phyloP scores from a whole-genome alignment of 2,329 filamentous ascomycete genomes.

The Microascus cirrosus region DNA sequence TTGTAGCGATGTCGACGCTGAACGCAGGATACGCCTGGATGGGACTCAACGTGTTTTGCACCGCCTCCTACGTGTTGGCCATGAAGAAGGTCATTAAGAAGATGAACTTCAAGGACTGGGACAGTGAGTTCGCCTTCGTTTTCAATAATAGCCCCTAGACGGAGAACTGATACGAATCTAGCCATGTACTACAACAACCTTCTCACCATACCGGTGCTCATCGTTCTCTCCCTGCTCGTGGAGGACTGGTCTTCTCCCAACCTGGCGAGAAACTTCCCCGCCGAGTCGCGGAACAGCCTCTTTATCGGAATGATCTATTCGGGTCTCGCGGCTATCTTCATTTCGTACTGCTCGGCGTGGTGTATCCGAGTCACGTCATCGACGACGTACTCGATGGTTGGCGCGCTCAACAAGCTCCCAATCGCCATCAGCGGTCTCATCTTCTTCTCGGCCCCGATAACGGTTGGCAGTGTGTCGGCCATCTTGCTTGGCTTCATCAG shows the following conservation, averaged over 20 bases:
- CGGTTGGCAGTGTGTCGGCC: constrained; percentile 81
- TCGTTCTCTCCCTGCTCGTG: constrained; percentile 67
- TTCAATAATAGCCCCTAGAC: not conserved
- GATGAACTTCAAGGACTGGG: constrained; percentile 99
- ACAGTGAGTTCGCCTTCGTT: constrained; percentile 56
- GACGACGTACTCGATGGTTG: constrained; percentile 98
- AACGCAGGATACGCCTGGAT: constrained; percentile 98
- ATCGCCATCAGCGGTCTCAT: constrained; percentile 85
- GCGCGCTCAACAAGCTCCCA: constrained; percentile 93
- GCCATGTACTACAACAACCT: constrained; percentile 99
- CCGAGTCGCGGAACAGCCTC: constrained; percentile 66
- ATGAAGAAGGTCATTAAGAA: constrained; percentile 99
- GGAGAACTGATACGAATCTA: constrained; percentile 22
- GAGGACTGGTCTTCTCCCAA: constrained; percentile 92
- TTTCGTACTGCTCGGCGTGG: constrained; percentile 99
- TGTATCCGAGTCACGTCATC: constrained; percentile 95
- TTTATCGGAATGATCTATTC: constrained; percentile 88
- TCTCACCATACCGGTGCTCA: constrained; percentile 83
- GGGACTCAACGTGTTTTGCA: constrained; percentile 92
- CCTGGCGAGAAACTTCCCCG: constrained; percentile 77
- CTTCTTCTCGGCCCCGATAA: constrained; percentile 93
- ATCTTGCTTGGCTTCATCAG: constrained; percentile 87
- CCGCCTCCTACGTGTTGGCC: constrained; percentile 74
- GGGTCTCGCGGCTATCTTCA: constrained; percentile 86
- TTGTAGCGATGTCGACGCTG: constrained; percentile 71